Base-by-base conservation (phyloP, 495 filamentous ascomycete genomes). In the Aspergillus mulundensis region DNA sequence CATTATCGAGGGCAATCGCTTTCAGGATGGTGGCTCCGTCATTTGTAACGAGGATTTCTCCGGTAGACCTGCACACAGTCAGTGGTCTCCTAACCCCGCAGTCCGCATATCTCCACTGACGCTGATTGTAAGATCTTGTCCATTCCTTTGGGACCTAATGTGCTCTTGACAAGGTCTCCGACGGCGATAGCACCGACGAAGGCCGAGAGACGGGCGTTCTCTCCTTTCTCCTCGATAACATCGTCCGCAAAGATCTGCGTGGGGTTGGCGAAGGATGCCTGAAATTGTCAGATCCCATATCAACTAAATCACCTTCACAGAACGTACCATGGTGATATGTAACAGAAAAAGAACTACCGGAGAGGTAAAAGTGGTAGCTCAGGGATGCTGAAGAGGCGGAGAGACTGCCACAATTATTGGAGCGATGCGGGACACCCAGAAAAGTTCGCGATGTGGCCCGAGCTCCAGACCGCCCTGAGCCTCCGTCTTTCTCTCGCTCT, bases 81-180 rank as follows among this genome's bases (percentile, higher is more conserved):
- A 56, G 39, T 50, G 24, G 39, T 50, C 28, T 61, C 59, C 50
- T 30, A 63, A 57, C 61, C 60, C 63, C 63, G 53, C 46, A 46
- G 57, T 56, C 18, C 44, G 28, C 50, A 44, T 25, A 20, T 24
- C 15, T 24, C 23, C 57, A 79, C 83, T 40, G 82, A 95, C 88
- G 91, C 95, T 75, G 92, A 97, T 70, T 97, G 94, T 70, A 97
- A 76, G 71, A 98, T 98, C 80, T 98, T 97, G 77, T 98, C 95
- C 95, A 97, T 97, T 63, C 94, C 94, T 78, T 97, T 97, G 1
- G 94, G 95, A 12, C 94, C 94, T 14, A 98, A 78, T 8, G 94
- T 98, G 68, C 88, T 94, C 83, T 98, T 98, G 21, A 98, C 94
- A 63, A 95, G 70, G 69, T 97, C 95, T 42, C 94, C 94, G 38